Base-by-base conservation (phyloP, 768 basidiomycete genomes). In the Mycena galericulata region DNA sequence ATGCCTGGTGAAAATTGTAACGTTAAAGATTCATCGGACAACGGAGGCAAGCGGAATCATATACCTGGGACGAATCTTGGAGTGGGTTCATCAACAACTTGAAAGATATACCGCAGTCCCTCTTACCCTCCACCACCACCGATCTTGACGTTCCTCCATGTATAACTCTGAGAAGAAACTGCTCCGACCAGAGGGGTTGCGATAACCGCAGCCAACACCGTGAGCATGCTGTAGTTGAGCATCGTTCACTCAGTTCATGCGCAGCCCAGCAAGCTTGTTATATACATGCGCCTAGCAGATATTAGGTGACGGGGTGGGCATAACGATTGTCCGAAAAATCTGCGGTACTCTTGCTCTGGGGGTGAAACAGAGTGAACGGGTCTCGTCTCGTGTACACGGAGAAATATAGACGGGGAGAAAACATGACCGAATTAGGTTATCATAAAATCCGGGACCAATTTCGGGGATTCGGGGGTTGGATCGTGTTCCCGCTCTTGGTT, bases 111-210 rank as follows among this genome's bases (percentile, higher is more conserved):
- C 22, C n/a, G n/a, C n/a, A 0, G 30, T 22, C 26, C 46, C 41
- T 54, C 68, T 54, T 34, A 69, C 68, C 68, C 62, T 58, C 78
- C 79, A 3, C 79, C 78, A 40, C 79, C 77, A 18, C 75, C 75
- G 34, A 84, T 82, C 75, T 88, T 89, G 67, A 89, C 89, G 71
- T 90, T 90, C 73, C 87, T 86, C 89, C 89, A 91, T 20, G 79
- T 84, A 73, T 90, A 89, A 1, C 79, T 55, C 70, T 12, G 86
- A 81, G 69, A 41, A 14, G 69, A 41, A 46, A 82, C 82, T 2
- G 85, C 84, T 30, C 72, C 60, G 32, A 75, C 83, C 20, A 82
- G 55, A 20, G 80, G 78, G 34, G 65, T 57, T 26, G 76, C 47
- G 47, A 73, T 51, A 43, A 68, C 75, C 18, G 75, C 67, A 40